Evolutionary conservation across 73 alveolate species (phyloP), one percentile per base, ranked within the genome.

Genomic region (Vitrella brassicaformis): DNA sequence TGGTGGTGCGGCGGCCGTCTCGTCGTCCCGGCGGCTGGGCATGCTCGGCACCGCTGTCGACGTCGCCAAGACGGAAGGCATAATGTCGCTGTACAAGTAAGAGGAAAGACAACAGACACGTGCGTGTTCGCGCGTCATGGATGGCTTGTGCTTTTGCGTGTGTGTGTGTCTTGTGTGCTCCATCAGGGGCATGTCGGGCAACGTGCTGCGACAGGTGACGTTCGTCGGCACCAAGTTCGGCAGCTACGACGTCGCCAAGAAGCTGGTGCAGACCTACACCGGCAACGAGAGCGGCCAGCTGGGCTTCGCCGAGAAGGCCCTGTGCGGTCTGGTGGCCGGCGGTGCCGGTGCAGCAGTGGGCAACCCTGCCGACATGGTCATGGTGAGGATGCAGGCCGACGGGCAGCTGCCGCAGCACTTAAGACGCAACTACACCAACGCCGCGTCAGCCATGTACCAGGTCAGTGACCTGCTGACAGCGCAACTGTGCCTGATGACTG

Each of bases 281-380:
- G 78, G 64, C 32, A 32, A 30, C 69, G 72, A 30, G 72, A 39
- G 72, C 30, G 87, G 74, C 78, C 79, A 75, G 76, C 70, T 83
- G 32, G 78, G 86, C 18, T 67, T 85, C 72, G 75, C 74, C 27
- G 83, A 86, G 75, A 90, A 86, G 68, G 72, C 81, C 47, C 66
- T 31, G 29, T 82, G 88, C 28, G 90, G 95, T 0, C 47, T 88
- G 28, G 39, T 76, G 31, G 90, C 96, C 14, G 97, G 97, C 18
- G 91, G 87, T 64, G 67, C 85, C 30, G 97, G 95, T 8, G 87
- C 95, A 19, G 47, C 84, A 25, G 81, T 91, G 28, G 97, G 97
- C 19, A 90, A 87, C 56, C 97, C 97, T 26, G 83, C 93, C 25
- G 97, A 91, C 79, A 72, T 91, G 31, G 87, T 90, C 7, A 66